Base-by-base conservation (phyloP, 495 filamentous ascomycete species). In the Talaromyces stipitatus region DNA sequence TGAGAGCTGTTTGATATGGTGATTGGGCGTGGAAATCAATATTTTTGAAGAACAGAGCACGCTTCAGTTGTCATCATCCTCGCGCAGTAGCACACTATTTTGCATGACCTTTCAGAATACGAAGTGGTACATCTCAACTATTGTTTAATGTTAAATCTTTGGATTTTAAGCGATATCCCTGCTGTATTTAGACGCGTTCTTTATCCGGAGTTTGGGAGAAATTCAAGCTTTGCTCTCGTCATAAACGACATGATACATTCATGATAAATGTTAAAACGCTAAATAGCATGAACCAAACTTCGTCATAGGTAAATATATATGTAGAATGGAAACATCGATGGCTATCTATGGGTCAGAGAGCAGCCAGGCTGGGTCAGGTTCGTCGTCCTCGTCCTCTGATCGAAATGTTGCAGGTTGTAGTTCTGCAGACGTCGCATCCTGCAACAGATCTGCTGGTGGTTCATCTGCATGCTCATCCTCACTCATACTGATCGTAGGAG, bases 301-400 rank as follows among this genome's bases (percentile, higher is more conserved):
- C 30, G 16, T 20, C 2, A 46, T 46, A 24, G 8, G 11, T 4
- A 33, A 33, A 2, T 46, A 11, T 2, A 12, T 22, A 16, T 7
- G 8, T 9, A 4, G 20, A 24, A 1, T 9, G 18, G 20, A 14
- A 26, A 26, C 24, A 48, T 24, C 10, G 12, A 51, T 9, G 48
- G 2, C 0, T 29, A 14, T 8, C 46, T 58, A 58, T 18, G 28
- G 47, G 12, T 73, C 68, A 50, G 72, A 68, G n/a, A 72, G 69
- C 14, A 80, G 62, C 68, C 76, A 75, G 18, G 76, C 71, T 29
- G 75, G 77, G 64, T 78, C 76, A 7, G 77, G 77, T 12, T 78
- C 76, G 59, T 79, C 69, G 57, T 75, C 75, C 26, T 78, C 69
- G 23, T 65, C 73, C 11, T 75, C 76, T 14, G 72, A 76, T 36